Conservation (phyloP, 192 early-diverging fungal genomes). For the Coemansia sp. region DNA sequence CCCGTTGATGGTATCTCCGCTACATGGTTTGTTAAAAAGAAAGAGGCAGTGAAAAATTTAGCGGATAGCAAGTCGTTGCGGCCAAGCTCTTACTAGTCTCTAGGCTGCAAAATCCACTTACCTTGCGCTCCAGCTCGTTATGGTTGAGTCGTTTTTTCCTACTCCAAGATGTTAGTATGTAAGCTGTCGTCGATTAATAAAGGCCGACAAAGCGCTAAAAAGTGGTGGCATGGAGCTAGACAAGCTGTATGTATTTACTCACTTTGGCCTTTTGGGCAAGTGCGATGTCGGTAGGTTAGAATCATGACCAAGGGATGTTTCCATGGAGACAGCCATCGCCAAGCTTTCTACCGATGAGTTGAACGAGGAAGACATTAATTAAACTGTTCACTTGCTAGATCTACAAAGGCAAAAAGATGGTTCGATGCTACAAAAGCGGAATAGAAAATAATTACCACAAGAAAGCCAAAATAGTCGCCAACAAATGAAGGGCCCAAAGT, state of each 20-base stretch:
- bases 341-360: conserved; percentile 19
- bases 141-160: conserved; percentile 55
- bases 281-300: not conserved
- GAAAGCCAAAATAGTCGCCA: not conserved
- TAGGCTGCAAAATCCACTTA: conserved; percentile 2
- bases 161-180: conserved; percentile 1
- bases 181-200: not conserved
- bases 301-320: conserved; percentile 7
- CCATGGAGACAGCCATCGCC: conserved; percentile 13
- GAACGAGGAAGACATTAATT: conserved; percentile 24
- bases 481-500: not conserved
- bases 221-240: not conserved
- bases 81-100: not conserved
- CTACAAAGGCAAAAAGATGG: not conserved
- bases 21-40: conserved; percentile 6
- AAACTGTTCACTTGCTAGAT: not conserved
- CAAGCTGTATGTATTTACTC: conserved; percentile 1
- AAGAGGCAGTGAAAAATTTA: not conserved
- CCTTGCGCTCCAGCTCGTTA: conserved; percentile 56
- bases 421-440: not conserved
- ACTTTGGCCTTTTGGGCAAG: conserved; percentile 26
- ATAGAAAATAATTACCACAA: not conserved
- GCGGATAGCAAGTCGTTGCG: not conserved
- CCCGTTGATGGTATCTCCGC: conserved; percentile 55
- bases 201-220: not conserved